Evolutionary conservation across 805 yeast species (phyloP).

Genomic region (Candida schatavii): DNA sequence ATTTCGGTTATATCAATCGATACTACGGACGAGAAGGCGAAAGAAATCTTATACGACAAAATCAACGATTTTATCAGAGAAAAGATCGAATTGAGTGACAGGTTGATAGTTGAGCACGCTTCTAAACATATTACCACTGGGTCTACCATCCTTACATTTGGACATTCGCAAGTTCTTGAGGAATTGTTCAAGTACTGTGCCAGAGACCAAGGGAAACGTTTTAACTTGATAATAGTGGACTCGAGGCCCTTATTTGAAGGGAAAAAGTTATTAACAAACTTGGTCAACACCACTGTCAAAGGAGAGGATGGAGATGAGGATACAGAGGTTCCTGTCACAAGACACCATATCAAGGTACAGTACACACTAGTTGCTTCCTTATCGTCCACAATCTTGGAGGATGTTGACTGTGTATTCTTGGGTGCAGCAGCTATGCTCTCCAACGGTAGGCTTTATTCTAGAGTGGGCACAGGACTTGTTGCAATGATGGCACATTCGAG

Average conservation of each 20-base stretch:
- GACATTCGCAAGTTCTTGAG: slow-evolving; percentile 80
- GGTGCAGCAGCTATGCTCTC: slow-evolving; percentile 98
- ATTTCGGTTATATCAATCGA: slow-evolving; percentile 81
- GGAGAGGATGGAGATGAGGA: slow-evolving; percentile 10
- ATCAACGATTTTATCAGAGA: slow-evolving; percentile 84
- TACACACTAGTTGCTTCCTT: slow-evolving; percentile 80
- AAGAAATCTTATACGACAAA: slow-evolving; percentile 54
- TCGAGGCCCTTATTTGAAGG: slow-evolving; percentile 96
- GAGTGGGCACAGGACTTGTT: slow-evolving; percentile 92
- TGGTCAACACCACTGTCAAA: slow-evolving; percentile 44
- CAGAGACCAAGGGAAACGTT: slow-evolving; percentile 55
- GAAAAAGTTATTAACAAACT: slow-evolving; percentile 62
- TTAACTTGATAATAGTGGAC: slow-evolving; percentile 84
- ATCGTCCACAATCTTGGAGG: slow-evolving; percentile 70
- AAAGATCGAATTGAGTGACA: slow-evolving; percentile 78
- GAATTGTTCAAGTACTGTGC: slow-evolving; percentile 69
- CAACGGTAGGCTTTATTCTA: slow-evolving; percentile 86
- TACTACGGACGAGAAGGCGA: slow-evolving; percentile 64
- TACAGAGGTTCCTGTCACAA: slow-evolving; percentile 29
- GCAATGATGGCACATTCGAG: slow-evolving; percentile 88
- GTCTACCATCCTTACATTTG: slow-evolving; percentile 81
- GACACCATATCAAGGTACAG: slow-evolving; percentile 65
- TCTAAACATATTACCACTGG: slow-evolving; percentile 71
- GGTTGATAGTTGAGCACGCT: slow-evolving; percentile 78
- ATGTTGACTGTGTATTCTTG: slow-evolving; percentile 84